These are phyloP conservation scores for Straminergon stramineum DNA, from an alignment of 225 moss, liverwort and hornwort species.

Conservation along the genomic window DNA sequence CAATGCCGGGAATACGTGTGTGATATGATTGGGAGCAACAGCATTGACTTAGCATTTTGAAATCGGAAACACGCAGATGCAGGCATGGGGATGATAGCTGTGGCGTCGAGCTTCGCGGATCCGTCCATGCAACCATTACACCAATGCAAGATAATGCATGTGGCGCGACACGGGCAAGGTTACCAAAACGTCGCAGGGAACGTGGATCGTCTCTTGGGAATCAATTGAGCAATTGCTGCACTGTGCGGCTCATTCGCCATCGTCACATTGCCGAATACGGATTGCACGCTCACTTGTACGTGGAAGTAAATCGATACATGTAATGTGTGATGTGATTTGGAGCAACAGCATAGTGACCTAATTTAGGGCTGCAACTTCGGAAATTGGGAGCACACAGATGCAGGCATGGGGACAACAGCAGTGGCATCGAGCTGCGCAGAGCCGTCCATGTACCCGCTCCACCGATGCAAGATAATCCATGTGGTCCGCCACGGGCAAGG, in stretches of 20 bases:
- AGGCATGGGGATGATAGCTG: constrained; percentile 3
- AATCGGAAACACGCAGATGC: neutral
- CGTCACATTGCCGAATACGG: neutral
- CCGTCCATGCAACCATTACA: constrained; percentile 11
- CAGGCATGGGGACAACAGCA: constrained; percentile 15
- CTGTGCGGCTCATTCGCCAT: neutral
- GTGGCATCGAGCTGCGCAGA: constrained; percentile 15
- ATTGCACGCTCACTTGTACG: neutral
- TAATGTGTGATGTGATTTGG: neutral
- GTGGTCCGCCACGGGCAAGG: constrained; percentile 68
- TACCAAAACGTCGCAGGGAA: constrained; percentile 61
- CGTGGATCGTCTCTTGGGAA: neutral
- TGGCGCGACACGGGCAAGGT: constrained; percentile 56
- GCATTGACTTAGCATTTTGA: neutral
- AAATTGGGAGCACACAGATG: neutral
- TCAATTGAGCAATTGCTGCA: neutral
- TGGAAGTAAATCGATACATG: neutral
- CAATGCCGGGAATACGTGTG: neutral
- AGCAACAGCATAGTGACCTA: neutral
- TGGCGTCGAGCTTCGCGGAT: constrained; percentile 4
- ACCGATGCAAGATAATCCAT: constrained; percentile 54
- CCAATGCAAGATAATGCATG: constrained; percentile 37
- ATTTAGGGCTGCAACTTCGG: neutral
- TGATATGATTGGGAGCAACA: neutral
- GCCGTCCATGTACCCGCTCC: constrained; percentile 28